phyloP scores from a whole-genome alignment of 352 stramenopile species.

The Lagenidium sp. region DNA sequence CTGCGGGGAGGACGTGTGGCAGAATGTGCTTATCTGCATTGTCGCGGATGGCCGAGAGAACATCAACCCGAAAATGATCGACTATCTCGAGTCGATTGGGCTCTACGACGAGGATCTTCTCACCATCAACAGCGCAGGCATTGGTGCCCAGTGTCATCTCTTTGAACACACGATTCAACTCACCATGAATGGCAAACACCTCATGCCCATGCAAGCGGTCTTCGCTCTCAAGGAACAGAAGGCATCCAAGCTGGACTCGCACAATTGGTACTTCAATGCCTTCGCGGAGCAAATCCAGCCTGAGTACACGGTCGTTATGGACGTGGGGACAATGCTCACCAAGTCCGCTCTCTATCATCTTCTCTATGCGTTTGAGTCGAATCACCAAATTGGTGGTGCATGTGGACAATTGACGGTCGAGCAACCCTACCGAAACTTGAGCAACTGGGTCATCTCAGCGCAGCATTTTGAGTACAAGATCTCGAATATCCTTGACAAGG shows the following conservation, averaged over 20 bases:
- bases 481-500: constrained; percentile 84
- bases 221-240: constrained; percentile 82
- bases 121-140: constrained; percentile 79
- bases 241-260: constrained; percentile 74
- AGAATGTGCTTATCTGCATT: constrained; percentile 76
- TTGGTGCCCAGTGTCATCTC: constrained; percentile 71
- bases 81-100: constrained; percentile 64
- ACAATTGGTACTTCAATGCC: constrained; percentile 82
- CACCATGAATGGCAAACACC: constrained; percentile 48
- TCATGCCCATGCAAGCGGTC: constrained; percentile 66
- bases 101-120: constrained; percentile 81
- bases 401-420: constrained; percentile 79
- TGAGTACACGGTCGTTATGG: constrained; percentile 76
- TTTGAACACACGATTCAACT: constrained; percentile 84
- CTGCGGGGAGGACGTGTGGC: constrained; percentile 62
- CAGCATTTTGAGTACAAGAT: constrained; percentile 90
- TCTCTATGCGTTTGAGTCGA: constrained; percentile 67
- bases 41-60: constrained; percentile 72
- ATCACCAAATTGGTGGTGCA: constrained; percentile 71
- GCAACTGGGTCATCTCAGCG: constrained; percentile 82
- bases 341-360: constrained; percentile 73
- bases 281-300: constrained; percentile 79
- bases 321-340: constrained; percentile 79
- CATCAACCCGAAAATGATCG: constrained; percentile 68
- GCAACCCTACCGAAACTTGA: constrained; percentile 73